Evolutionary conservation across 2,329 filamentous ascomycete genomes (phyloP).

Genomic region (Cercospora sp.): DNA sequence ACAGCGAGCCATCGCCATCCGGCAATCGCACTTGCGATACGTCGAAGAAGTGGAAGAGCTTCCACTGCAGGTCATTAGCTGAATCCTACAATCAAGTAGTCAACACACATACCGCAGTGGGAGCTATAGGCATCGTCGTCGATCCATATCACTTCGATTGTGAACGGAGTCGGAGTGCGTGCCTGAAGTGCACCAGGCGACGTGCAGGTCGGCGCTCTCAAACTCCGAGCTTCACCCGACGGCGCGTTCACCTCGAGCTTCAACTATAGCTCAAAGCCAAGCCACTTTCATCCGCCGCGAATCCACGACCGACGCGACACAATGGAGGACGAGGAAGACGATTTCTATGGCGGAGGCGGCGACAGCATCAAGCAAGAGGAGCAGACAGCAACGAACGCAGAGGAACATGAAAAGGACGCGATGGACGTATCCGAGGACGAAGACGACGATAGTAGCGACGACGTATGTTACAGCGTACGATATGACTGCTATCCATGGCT

Average conservation of each 20-base stretch:
- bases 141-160: constrained; percentile 30
- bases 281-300: constrained; percentile 1
- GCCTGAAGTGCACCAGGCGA: background rate
- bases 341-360: constrained; percentile 47
- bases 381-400: constrained; percentile 35
- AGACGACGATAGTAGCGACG: constrained; percentile 46
- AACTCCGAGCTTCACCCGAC: background rate
- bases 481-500: constrained; percentile 10
- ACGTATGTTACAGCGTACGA: constrained; percentile 34
- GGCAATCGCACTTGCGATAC: constrained; percentile 78
- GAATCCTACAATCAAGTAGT: background rate
- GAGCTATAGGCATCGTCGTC: constrained; percentile 24
- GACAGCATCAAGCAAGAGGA: constrained; percentile 29
- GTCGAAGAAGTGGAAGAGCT: constrained; percentile 99
- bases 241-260: constrained; percentile 11
- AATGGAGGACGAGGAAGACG: constrained; percentile 57
- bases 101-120: constrained; percentile 36
- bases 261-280: constrained; percentile 10
- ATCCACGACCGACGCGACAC: background rate
- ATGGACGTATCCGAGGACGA: constrained; percentile 50
- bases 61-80: constrained; percentile 66
- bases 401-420: constrained; percentile 39
- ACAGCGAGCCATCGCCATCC: constrained; percentile 69
- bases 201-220: constrained; percentile 5
- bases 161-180: background rate